phyloP scores from a whole-genome alignment of 2,329 filamentous ascomycete genomes.

The Diplocarpon mali region DNA sequence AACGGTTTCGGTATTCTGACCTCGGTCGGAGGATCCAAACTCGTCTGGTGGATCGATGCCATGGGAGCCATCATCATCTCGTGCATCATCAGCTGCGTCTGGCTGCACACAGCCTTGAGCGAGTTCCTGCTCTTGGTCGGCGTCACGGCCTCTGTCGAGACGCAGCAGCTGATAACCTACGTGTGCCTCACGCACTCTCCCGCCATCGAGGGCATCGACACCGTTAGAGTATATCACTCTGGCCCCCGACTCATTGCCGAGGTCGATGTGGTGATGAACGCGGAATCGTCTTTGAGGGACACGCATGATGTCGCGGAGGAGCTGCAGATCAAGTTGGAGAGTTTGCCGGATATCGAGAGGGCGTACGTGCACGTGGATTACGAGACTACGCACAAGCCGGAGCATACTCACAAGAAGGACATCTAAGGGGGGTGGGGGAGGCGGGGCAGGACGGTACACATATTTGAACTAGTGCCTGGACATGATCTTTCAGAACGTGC shows the following conservation, averaged over 20 bases:
- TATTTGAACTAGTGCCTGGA: too few species aligned
- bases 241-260: slow-evolving; percentile 85
- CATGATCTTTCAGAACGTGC: too few species aligned
- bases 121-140: slow-evolving; percentile 91
- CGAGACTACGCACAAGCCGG: slow-evolving; percentile 89
- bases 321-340: slow-evolving; percentile 88
- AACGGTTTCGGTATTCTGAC: slow-evolving; percentile 90
- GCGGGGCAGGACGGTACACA: too few species aligned
- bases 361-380: slow-evolving; percentile 97
- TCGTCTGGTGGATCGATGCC: slow-evolving; percentile 92
- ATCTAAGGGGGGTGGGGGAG: slow-evolving; percentile 33
- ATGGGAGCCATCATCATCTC: slow-evolving; percentile 81
- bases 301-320: slow-evolving; percentile 93
- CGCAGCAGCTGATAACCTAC: slow-evolving; percentile 91
- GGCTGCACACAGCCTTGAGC: slow-evolving; percentile 73
- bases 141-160: slow-evolving; percentile 73
- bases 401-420: slow-evolving; percentile 58
- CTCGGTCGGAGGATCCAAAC: slow-evolving; percentile 78
- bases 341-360: slow-evolving; percentile 79
- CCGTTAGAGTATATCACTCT: slow-evolving; percentile 85
- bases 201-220: slow-evolving; percentile 77
- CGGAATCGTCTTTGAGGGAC: slow-evolving; percentile 55
- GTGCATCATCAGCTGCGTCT: slow-evolving; percentile 64
- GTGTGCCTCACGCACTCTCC: slow-evolving; percentile 88
- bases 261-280: slow-evolving; percentile 91